Percentiles rank a stretch among this genome's conserved stretches.
phyloP scores from a whole-genome alignment of 2,329 filamentous ascomycete species.

The Dendryphion nanum region DNA sequence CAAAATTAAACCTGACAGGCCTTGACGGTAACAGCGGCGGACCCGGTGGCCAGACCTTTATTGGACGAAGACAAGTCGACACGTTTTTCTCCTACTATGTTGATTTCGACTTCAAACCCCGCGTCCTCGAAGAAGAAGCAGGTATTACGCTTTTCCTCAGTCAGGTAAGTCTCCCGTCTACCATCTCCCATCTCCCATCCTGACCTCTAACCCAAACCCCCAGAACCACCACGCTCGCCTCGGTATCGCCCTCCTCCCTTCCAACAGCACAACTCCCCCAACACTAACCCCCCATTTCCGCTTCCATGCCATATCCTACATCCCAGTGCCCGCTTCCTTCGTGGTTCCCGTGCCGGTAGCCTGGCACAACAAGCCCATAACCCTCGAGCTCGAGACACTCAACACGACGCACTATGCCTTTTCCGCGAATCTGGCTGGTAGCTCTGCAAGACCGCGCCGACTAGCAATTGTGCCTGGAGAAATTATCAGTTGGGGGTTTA shows the following conservation, averaged over 20 bases:
- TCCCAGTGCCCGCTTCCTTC: constrained; percentile 39
- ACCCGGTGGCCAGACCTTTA: constrained; percentile 48
- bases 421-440: constrained; percentile 18
- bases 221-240: constrained; percentile 55
- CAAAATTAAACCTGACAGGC: constrained; percentile 54
- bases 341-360: constrained; percentile 39
- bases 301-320: constrained; percentile 46
- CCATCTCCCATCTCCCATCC: neutral
- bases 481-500: constrained; percentile 31
- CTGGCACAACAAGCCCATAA: constrained; percentile 40
- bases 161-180: constrained; percentile 8
- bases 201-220: neutral
- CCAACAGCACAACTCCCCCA: constrained; percentile 6
- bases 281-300: constrained; percentile 40
- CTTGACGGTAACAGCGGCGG: constrained; percentile 49
- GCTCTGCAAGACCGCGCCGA: constrained; percentile 7
- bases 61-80: constrained; percentile 54
- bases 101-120: constrained; percentile 46
- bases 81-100: constrained; percentile 54
- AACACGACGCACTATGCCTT: constrained; percentile 49
- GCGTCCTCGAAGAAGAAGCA: constrained; percentile 46
- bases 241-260: constrained; percentile 27
- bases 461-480: constrained; percentile 23
- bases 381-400: constrained; percentile 42
- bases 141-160: constrained; percentile 56